Evolutionary conservation across 345 rosid species (phyloP).

Genomic region (Camelina sativa): DNA sequence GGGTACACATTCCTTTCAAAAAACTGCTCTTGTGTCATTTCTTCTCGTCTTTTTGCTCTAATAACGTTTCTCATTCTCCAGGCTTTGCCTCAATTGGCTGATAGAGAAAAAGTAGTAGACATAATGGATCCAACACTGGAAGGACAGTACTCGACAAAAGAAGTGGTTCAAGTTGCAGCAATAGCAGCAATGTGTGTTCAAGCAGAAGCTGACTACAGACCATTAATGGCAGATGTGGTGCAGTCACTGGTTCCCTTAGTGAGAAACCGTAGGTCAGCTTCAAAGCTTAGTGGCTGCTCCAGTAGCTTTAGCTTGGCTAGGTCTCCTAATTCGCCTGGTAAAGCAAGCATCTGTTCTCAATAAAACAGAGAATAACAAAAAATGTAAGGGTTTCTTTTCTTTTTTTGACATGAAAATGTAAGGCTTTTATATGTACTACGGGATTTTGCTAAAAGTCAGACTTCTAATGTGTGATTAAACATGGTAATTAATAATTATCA

Average conservation of each 20-base stretch:
- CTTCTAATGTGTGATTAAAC: constrained; percentile 28
- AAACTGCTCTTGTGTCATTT: not conserved
- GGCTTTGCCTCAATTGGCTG: constrained; percentile 82
- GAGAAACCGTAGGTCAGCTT: constrained; percentile 60
- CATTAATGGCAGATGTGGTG: constrained; percentile 92
- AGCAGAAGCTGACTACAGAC: constrained; percentile 90
- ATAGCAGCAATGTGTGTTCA: constrained; percentile 98
- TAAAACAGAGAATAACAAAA: not conserved
- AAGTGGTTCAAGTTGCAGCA: constrained; percentile 89
- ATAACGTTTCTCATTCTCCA: constrained; percentile 26
- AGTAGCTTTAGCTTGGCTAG: constrained; percentile 54
- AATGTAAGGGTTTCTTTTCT: not conserved
- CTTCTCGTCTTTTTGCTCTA: not conserved
- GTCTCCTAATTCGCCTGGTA: constrained; percentile 52
- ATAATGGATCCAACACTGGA: constrained; percentile 87
- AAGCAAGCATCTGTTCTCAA: constrained; percentile 45
- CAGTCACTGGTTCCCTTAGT: constrained; percentile 83
- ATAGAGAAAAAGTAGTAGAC: constrained; percentile 77
- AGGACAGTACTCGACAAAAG: constrained; percentile 82
- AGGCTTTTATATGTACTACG: constrained; percentile 2
- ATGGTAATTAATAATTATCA: not conserved
- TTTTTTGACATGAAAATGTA: not conserved
- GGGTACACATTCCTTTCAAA: constrained; percentile 53
- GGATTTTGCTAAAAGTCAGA: constrained; percentile 9
- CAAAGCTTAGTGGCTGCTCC: constrained; percentile 60